These are phyloP conservation scores for Cladobotryum protrusum DNA, from an alignment of 2,329 filamentous ascomycete genomes.

Conservation along the genomic window DNA sequence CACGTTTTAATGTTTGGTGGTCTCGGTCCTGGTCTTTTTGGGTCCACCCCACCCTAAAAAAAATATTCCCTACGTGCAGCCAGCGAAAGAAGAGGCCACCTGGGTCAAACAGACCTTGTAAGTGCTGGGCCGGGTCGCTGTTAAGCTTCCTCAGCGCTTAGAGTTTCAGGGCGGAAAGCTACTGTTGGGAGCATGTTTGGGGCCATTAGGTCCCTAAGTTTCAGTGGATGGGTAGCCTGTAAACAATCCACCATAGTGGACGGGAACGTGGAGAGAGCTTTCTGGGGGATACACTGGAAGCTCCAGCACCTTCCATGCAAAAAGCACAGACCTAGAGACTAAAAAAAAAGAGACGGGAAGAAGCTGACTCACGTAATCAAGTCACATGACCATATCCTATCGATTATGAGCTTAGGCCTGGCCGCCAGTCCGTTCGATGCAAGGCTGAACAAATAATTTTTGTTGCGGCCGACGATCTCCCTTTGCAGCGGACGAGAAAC, in stretches of 20 bases:
- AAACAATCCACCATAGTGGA: too few relatives aligned
- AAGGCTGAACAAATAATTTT: constrained; percentile 15
- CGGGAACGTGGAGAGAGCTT: not conserved
- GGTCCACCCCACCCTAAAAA: constrained; percentile 2
- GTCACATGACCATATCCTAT: constrained; percentile 11
- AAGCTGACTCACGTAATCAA: constrained; percentile 2
- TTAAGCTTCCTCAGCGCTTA: not conserved
- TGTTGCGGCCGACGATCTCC: constrained; percentile 5
- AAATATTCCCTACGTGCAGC: not conserved
- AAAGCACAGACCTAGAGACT: not conserved
- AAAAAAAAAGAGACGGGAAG: not conserved
- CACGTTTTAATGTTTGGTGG: constrained; percentile 4
- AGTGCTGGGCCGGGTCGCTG: not conserved
- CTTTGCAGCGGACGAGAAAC: not conserved
- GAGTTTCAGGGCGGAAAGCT: not conserved
- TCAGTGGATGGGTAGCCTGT: not conserved
- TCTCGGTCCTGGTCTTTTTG: not conserved
- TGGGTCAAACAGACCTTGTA: not conserved
- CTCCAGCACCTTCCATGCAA: not conserved
- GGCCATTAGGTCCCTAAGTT: not conserved
- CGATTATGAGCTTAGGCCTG: constrained; percentile 1
- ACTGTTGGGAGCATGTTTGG: not conserved
- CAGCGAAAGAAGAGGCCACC: not conserved
- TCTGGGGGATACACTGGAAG: not conserved
- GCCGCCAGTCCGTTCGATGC: constrained; percentile 5